A percentile compares a stretch with the other conserved stretches of the same genome.
phyloP scores from a whole-genome alignment of 257 asterid species.

The Henckelia pumila region DNA sequence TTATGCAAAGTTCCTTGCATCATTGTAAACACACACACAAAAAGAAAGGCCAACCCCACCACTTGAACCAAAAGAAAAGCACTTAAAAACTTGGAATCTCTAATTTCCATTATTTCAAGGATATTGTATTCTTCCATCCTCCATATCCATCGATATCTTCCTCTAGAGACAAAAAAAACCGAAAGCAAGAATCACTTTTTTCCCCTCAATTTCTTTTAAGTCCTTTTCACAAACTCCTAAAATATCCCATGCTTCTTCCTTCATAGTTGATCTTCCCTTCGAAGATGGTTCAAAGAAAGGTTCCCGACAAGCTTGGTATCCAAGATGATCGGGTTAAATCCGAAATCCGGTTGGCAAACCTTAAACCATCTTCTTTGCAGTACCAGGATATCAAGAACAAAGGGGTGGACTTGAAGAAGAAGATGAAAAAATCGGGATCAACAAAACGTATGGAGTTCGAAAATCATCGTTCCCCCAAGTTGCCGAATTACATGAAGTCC shows the following conservation, averaged over 20 bases:
- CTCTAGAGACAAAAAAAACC: conserved; percentile 22
- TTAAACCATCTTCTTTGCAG: conserved; percentile 36
- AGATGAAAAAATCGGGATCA: conserved; percentile 72
- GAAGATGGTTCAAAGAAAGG: conserved; percentile 80
- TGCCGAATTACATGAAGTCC: conserved; percentile 84
- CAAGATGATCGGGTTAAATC: conserved; percentile 37
- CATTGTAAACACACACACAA: no score
- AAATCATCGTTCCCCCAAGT: conserved; percentile 18
- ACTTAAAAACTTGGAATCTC: conserved; percentile 39
- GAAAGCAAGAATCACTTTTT: conserved; percentile 29
- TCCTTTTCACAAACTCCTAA: conserved; percentile 19
- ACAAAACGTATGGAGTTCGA: conserved; percentile 33
- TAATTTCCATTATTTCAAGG: conserved; percentile 15
- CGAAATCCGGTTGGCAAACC: conserved; percentile 30
- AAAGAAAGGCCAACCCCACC: no score
- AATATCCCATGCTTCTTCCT: conserved; percentile 27
- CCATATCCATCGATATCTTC: conserved; percentile 15
- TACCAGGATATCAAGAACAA: conserved; percentile 44
- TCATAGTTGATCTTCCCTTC: conserved; percentile 32
- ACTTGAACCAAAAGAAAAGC: conserved; percentile 21
- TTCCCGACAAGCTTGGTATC: conserved; percentile 38
- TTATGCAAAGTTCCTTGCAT: not conserved
- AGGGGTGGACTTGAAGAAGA: conserved; percentile 56
- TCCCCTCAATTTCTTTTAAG: conserved; percentile 24
- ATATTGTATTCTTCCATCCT: conserved; percentile 6